Base-by-base conservation (phyloP, 176 grass and related monocot species). In the Carex cristatella region DNA sequence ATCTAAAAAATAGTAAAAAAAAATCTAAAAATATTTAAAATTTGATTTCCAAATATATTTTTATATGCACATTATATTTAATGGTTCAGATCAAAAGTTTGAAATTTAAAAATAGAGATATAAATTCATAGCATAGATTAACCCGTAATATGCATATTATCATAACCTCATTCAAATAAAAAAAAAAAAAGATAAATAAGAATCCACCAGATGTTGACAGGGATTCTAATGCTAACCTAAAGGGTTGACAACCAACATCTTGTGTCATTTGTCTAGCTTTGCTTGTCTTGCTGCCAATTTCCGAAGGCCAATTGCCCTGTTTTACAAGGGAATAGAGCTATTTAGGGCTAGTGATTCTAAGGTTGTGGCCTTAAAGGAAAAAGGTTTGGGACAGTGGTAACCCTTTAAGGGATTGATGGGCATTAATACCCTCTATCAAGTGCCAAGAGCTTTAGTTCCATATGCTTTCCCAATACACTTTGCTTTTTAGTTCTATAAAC, bases 351-450 rank as follows among this genome's bases (percentile, higher is more conserved):
- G 49, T 78, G 28, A 78, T 78, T 78, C 73, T 78, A 32, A 33
- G 30, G 9, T 57, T 55, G 73, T 56, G 73, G 73, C 4, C 49
- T 56, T 16, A 56, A 78, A 78, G 28, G 73, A 57, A 75, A 75
- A 75, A 78, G 49, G 11, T 77, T 31, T 49, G 23, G 46, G 51
- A 78, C 73, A 78, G 73, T 55, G 73, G 51, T 51, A 57, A 18
- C 27, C 73, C 51, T 78, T 78, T 78, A 78, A 78, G 51, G 73
- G 73, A 78, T 57, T 78, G 73, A 78, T 78, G 73, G 73, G 73
- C 73, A 78, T 78, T 78, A 78, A 12, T 78, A 78, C 73, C 73
- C 73, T 76, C 48, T 76, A 4, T 76, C 30, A 14, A 54, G 48
- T 76, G 46, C 71, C 38, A 40, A 76, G 15, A 6, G 38, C 68